Percentiles rank a stretch among this genome's conserved stretches.
Evolutionary conservation across 1,139 yeast genomes (phyloP).

Genomic region (Diutina mesorugosa): DNA sequence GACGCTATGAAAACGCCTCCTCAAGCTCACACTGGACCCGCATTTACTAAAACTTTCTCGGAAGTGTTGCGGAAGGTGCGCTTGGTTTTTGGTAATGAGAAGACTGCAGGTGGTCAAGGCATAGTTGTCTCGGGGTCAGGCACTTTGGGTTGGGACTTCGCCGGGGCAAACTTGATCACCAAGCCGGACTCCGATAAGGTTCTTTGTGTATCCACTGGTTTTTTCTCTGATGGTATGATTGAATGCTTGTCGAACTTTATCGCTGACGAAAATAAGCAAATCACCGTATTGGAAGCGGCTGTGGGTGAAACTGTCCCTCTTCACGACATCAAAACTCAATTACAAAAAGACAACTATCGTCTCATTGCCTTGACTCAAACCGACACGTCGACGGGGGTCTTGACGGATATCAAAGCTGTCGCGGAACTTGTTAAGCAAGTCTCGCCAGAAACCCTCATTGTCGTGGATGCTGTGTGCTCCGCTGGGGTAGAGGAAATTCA

Average conservation of each 20-base stretch:
- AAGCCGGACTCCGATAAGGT: slow-evolving; percentile 2
- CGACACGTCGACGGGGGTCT: slow-evolving; percentile 7
- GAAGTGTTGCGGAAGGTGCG: slow-evolving; percentile 2
- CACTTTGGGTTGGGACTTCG: slow-evolving; percentile 4
- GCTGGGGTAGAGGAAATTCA: slow-evolving; percentile 7
- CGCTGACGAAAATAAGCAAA: neutral
- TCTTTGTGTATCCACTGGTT: slow-evolving; percentile 3
- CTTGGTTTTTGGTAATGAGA: slow-evolving; percentile 2
- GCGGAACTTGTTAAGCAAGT: slow-evolving; percentile 3
- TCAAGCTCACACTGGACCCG: slow-evolving; percentile 3
- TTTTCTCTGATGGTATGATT: slow-evolving; percentile 3
- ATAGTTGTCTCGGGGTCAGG: slow-evolving; percentile 3
- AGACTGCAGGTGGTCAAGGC: slow-evolving; percentile 2
- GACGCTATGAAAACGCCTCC: slow-evolving; percentile 3
- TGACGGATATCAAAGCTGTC: slow-evolving; percentile 5
- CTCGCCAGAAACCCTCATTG: slow-evolving; percentile 6
- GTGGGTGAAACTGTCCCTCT: slow-evolving; percentile 1
- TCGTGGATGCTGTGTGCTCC: slow-evolving; percentile 7
- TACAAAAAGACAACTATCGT: neutral
- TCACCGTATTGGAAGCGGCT: slow-evolving; percentile 1
- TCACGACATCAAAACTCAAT: neutral
- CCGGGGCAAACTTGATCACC: slow-evolving; percentile 2
- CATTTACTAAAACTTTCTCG: slow-evolving; percentile 1
- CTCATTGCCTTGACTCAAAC: slow-evolving; percentile 6
- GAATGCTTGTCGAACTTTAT: slow-evolving; percentile 3